Conservation (phyloP, 345 rosid genomes). For the Populus deltoides region DNA sequence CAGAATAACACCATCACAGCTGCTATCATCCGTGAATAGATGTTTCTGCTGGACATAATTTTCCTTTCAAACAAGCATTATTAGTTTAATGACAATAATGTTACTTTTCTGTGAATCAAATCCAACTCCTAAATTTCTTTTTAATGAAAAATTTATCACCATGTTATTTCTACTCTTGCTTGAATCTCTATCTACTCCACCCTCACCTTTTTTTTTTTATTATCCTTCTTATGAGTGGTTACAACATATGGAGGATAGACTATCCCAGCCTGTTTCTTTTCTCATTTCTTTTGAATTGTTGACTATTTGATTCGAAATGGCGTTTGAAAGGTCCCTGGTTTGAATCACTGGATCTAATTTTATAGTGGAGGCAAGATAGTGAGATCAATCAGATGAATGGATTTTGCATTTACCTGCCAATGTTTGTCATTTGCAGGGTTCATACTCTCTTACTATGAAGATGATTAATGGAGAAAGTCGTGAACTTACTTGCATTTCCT, state of each 20-base stretch:
- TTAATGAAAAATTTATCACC: neutral
- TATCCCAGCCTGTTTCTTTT: neutral
- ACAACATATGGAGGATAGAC: neutral
- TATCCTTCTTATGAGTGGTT: neutral
- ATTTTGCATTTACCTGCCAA: neutral
- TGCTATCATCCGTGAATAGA: neutral
- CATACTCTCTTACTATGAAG: constrained; percentile 86
- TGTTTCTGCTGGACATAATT: neutral
- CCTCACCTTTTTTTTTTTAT: neutral
- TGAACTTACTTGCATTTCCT: constrained; percentile 74
- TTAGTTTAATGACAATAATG: neutral
- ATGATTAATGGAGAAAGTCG: constrained; percentile 50
- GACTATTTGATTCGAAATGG: neutral
- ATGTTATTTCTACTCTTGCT: neutral
- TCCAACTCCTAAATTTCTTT: neutral
- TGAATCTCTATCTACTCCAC: neutral
- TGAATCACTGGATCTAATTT: neutral
- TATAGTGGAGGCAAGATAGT: neutral
- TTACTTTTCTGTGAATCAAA: neutral
- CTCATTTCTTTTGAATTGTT: neutral
- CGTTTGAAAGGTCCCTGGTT: neutral
- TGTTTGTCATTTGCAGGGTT: constrained; percentile 48
- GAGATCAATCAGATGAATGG: neutral
- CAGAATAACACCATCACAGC: neutral
- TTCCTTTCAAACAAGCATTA: neutral